These are phyloP conservation scores for Ziziphus jujuba DNA, from an alignment of 306 rosid genomes.

Conservation along the genomic window DNA sequence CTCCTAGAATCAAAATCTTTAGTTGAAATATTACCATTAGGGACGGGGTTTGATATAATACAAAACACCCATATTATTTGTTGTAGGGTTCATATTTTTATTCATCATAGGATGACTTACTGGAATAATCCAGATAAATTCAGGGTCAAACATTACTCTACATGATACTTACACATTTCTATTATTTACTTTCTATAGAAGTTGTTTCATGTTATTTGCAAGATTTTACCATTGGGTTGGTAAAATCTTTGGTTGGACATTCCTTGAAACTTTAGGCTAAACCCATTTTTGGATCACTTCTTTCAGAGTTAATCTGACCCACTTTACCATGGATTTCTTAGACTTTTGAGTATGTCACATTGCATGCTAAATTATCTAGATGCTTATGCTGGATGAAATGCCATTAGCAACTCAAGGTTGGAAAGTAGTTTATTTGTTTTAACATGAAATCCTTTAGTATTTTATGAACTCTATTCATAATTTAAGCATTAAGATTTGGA, in stretches of 20 bases:
- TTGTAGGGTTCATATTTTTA: slow-evolving; percentile 18
- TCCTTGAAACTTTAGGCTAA: no score
- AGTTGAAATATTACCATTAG: neutral
- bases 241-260: no score
- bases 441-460: no score
- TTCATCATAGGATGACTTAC: slow-evolving; percentile 16
- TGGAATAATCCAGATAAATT: no score
- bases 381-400: neutral
- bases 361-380: slow-evolving; percentile 2
- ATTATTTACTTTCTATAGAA: no score
- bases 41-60: slow-evolving; percentile 12
- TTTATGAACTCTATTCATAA: no score
- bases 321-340: neutral
- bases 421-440: no score
- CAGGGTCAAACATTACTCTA: no score
- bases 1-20: slow-evolving; percentile 8
- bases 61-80: slow-evolving; percentile 26
- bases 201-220: no score
- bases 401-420: slow-evolving; percentile 3
- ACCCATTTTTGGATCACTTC: neutral
- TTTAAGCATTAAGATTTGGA: no score
- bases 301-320: neutral
- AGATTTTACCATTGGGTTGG: no score
- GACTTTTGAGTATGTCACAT: neutral
- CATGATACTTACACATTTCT: no score